Conservation (phyloP, 208 protist genomes). For the Acanthamoeba lenticulata region DNA sequence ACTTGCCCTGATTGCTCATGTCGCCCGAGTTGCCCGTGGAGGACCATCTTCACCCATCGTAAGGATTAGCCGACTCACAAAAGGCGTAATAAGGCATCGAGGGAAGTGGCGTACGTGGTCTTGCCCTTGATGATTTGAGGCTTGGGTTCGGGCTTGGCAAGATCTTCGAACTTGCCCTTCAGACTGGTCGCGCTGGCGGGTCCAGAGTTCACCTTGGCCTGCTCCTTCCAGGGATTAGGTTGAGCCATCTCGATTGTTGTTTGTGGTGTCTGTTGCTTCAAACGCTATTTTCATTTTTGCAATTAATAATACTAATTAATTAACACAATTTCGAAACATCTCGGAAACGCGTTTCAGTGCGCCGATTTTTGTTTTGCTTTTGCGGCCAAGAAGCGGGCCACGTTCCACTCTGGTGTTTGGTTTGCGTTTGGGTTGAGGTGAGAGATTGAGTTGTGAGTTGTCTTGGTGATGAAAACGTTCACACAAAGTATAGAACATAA, state of each 20-base stretch:
- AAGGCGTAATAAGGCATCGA: neutral
- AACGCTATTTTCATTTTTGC: too few species aligned
- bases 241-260: slow-evolving; percentile 20
- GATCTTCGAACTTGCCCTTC: slow-evolving; percentile 65
- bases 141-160: slow-evolving; percentile 33
- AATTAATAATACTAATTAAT: too few species aligned
- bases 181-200: neutral
- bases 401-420: slow-evolving; percentile 33
- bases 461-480: too few species aligned
- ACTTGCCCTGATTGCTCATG: slow-evolving; percentile 59
- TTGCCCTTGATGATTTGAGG: slow-evolving; percentile 61
- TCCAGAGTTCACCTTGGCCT: slow-evolving; percentile 25
- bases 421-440: too few species aligned
- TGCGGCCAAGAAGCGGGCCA: slow-evolving; percentile 22
- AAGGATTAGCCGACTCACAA: neutral
- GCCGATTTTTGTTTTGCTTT: too few species aligned
- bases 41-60: slow-evolving; percentile 35
- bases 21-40: slow-evolving; percentile 24
- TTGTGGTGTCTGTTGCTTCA: too few species aligned
- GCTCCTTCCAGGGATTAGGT: slow-evolving; percentile 30
- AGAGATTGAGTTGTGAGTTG: neutral
- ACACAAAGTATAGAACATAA: too few species aligned
- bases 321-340: too few species aligned
- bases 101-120: slow-evolving; percentile 27
- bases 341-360: too few species aligned